A percentile compares a stretch with the other conserved stretches of the same genome.
phyloP scores from a whole-genome alignment of 495 filamentous ascomycete species.

The Lasiosphaeria ovina region DNA sequence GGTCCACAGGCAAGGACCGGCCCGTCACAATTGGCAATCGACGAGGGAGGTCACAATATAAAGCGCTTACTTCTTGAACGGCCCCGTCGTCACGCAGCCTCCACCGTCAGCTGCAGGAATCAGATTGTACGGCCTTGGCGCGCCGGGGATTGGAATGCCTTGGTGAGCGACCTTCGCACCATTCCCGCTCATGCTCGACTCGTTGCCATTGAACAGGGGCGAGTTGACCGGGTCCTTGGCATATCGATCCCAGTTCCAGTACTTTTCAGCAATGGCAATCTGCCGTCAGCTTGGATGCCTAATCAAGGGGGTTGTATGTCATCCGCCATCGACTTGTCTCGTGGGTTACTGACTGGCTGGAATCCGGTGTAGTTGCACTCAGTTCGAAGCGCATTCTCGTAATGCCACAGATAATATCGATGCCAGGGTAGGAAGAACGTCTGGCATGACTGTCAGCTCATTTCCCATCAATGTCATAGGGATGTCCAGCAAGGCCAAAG shows the following conservation, averaged over 20 bases:
- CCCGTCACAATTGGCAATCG: too few relatives aligned
- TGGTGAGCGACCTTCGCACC: conserved; percentile 32
- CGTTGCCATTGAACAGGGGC: conserved; percentile 32
- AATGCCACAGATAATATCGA: conserved; percentile 61
- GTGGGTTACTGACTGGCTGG: conserved; percentile 23
- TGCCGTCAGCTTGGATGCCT: neutral
- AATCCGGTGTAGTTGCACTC: conserved; percentile 67
- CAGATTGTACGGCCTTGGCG: conserved; percentile 16
- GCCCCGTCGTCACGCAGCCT: conserved; percentile 62
- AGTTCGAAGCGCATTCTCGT: conserved; percentile 62
- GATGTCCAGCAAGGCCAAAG: too few relatives aligned
- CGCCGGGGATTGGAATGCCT: conserved; percentile 24
- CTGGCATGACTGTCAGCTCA: conserved; percentile 34
- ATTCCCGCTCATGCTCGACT: conserved; percentile 26
- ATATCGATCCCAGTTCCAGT: conserved; percentile 33
- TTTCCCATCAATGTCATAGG: neutral
- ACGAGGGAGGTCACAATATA: neutral
- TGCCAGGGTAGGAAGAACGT: conserved; percentile 69
- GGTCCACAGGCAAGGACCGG: too few relatives aligned
- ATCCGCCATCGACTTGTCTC: neutral
- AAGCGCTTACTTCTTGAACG: conserved; percentile 46
- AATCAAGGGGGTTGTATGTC: neutral
- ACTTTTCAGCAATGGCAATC: conserved; percentile 6
- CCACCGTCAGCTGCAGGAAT: conserved; percentile 56
- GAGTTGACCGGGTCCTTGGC: conserved; percentile 26